These are phyloP conservation scores for Leccinellum luteum DNA, from an alignment of 768 basidiomycete genomes.

Conservation along the genomic window DNA sequence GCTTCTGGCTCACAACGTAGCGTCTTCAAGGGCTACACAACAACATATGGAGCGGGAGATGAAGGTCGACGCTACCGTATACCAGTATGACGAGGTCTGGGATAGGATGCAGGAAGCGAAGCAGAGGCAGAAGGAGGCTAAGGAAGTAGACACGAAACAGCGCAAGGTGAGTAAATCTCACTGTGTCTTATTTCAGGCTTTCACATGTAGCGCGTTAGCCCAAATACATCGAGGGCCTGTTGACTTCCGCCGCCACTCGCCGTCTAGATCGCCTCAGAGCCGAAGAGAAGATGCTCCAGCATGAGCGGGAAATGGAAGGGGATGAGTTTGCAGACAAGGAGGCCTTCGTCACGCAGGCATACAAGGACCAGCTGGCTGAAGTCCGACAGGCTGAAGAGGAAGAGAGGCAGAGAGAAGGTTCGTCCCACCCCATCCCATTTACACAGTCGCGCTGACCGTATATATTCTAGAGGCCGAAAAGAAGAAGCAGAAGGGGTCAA, in stretches of 20 bases:
- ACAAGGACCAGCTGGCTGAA: slow-evolving; percentile 95
- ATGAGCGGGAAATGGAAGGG: slow-evolving; percentile 89
- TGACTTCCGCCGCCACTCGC: slow-evolving; percentile 81
- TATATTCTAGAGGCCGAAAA: slow-evolving; percentile 46
- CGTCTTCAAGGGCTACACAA: slow-evolving; percentile 60
- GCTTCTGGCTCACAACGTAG: slow-evolving; percentile 55
- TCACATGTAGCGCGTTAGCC: slow-evolving; percentile 50
- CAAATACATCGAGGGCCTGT: slow-evolving; percentile 84
- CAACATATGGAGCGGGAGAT: slow-evolving; percentile 79
- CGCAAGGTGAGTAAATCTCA: slow-evolving; percentile 59
- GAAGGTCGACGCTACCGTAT: slow-evolving; percentile 77
- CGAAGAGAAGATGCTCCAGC: slow-evolving; percentile 97
- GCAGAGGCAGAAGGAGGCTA: slow-evolving; percentile 64
- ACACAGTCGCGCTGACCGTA: background rate
- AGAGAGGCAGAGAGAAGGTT: slow-evolving; percentile 85
- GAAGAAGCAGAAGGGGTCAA: slow-evolving; percentile 55
- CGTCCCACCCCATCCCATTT: slow-evolving; percentile 18
- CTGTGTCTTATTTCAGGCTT: background rate
- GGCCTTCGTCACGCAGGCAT: slow-evolving; percentile 95
- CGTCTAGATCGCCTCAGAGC: slow-evolving; percentile 87
- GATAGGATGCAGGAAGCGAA: slow-evolving; percentile 93
- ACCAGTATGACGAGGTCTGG: slow-evolving; percentile 95
- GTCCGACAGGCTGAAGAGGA: slow-evolving; percentile 90
- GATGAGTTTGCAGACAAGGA: slow-evolving; percentile 95
- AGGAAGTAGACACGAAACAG: slow-evolving; percentile 72